These are phyloP conservation scores for Colletotrichum costaricense DNA, from an alignment of 2,329 filamentous ascomycete species.

Conservation along the genomic window DNA sequence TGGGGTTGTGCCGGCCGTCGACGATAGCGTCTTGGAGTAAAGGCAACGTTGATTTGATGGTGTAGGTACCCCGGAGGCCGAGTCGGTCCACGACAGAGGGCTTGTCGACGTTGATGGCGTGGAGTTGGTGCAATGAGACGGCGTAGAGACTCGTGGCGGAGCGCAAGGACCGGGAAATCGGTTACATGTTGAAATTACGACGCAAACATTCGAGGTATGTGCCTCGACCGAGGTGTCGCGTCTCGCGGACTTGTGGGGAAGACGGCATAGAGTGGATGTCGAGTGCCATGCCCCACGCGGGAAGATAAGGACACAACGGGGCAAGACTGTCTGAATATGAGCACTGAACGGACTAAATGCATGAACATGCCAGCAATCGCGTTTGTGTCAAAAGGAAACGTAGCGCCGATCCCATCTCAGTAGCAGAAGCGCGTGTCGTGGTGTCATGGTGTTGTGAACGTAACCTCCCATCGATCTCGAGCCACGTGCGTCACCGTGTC, in stretches of 20 bases:
- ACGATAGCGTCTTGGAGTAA: not conserved
- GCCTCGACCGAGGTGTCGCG: not conserved
- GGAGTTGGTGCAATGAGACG: slow-evolving; percentile 6
- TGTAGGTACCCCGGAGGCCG: not conserved
- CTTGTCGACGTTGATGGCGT: not conserved
- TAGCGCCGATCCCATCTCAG: not conserved
- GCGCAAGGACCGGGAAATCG: not conserved
- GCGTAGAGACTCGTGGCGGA: slow-evolving; percentile 25
- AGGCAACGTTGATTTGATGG: not conserved
- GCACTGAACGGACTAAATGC: not conserved
- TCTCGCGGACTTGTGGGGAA: not conserved
- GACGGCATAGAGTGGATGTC: not conserved
- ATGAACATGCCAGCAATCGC: not conserved
- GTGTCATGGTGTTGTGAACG: too few species aligned
- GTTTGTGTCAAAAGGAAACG: not conserved
- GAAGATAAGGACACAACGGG: not conserved
- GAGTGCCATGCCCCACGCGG: not conserved
- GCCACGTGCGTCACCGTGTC: not conserved
- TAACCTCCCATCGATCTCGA: not conserved
- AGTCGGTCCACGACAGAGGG: not conserved
- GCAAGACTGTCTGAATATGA: not conserved
- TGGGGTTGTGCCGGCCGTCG: not conserved
- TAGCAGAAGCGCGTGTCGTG: not conserved
- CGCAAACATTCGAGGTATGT: slow-evolving; percentile 4
- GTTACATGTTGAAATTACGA: not conserved